Conservation (phyloP, 257 asterid species). For the Gentiana straminea region DNA sequence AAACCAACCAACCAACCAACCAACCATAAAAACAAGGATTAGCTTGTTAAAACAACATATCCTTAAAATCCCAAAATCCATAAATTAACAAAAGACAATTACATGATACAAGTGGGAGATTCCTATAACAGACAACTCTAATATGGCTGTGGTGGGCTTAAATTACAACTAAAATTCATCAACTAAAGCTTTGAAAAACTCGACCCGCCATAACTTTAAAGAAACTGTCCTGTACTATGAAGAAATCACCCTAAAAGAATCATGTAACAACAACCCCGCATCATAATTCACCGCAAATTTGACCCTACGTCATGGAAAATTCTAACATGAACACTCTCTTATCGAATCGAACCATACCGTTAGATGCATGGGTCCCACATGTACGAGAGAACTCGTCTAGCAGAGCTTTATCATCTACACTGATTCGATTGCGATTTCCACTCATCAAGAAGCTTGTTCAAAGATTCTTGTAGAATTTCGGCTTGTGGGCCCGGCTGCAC, state of each 20-base stretch:
- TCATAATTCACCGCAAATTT: slow-evolving; percentile 6
- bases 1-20: too few relatives aligned
- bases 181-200: slow-evolving; percentile 6
- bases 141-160: slow-evolving; percentile 4
- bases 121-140: slow-evolving; percentile 12
- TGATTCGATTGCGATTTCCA: slow-evolving; percentile 40
- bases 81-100: slow-evolving; percentile 3
- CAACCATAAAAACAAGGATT: too few relatives aligned
- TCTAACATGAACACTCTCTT: neutral
- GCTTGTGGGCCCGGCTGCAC: slow-evolving; percentile 60
- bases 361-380: neutral
- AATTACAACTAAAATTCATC: slow-evolving; percentile 1
- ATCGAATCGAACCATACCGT: neutral
- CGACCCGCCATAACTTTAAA: slow-evolving; percentile 20
- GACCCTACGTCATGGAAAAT: neutral
- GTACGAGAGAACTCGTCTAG: neutral
- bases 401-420: slow-evolving; percentile 30
- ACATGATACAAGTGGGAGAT: slow-evolving; percentile 10
- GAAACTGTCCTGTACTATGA: slow-evolving; percentile 14
- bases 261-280: slow-evolving; percentile 21
- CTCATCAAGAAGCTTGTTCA: slow-evolving; percentile 39
- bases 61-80: slow-evolving; percentile 6
- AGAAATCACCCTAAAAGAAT: slow-evolving; percentile 30
- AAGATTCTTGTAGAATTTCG: slow-evolving; percentile 35
- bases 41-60: slow-evolving; percentile 4